These are phyloP conservation scores for Aspergillus nidulans DNA, from an alignment of 495 filamentous ascomycete genomes.

Conservation along the genomic window DNA sequence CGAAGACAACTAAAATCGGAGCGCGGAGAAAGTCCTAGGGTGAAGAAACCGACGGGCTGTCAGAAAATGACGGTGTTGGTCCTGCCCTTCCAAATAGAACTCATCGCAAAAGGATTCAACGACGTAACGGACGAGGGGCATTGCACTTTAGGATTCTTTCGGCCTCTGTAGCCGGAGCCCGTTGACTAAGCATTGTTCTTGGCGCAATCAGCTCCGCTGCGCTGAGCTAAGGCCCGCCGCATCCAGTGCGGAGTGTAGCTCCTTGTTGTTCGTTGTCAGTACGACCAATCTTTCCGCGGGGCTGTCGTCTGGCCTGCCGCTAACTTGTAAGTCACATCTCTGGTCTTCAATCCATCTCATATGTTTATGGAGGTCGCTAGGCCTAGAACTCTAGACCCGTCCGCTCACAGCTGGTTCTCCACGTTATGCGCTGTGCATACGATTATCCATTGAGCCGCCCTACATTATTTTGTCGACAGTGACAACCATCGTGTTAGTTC, in stretches of 20 bases:
- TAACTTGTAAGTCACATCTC: background rate
- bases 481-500: background rate
- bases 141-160: slow-evolving; percentile 20
- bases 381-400: background rate
- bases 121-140: slow-evolving; percentile 33
- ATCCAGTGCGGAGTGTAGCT: background rate
- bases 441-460: background rate
- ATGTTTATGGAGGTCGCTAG: background rate
- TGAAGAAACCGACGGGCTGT: background rate
- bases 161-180: slow-evolving; percentile 19
- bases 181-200: background rate
- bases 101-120: slow-evolving; percentile 3
- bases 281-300: background rate
- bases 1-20: background rate
- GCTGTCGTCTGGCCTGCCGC: background rate
- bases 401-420: background rate
- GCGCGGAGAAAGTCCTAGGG: background rate
- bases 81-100: background rate
- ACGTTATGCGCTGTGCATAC: slow-evolving; percentile 15
- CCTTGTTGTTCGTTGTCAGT: background rate
- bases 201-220: background rate
- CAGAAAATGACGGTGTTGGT: background rate
- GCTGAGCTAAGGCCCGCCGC: background rate
- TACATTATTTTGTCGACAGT: slow-evolving; percentile 8
- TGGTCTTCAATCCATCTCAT: background rate